Evolutionary conservation across 345 rosid species (phyloP), one percentile per base, ranked within the genome.

Genomic region (Eucalyptus regnans): DNA sequence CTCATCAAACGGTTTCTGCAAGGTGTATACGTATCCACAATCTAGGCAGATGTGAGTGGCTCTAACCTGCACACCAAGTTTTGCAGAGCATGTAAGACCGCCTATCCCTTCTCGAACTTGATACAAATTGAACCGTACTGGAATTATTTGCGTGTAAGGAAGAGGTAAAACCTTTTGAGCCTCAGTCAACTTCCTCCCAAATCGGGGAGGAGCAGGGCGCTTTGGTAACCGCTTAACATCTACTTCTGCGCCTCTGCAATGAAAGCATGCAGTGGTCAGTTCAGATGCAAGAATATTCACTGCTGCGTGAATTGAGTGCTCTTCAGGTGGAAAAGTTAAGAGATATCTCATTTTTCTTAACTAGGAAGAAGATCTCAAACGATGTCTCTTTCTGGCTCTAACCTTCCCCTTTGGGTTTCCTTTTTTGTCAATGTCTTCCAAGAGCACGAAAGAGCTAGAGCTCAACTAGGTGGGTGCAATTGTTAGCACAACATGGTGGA

Each of bases 171-270:
- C 98, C 99, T 96, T 97, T 80, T 97, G 99, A 92, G 96, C 92
- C 48, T 97, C 99, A 3, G 99, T 94, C 90, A 97, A 90, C 93
- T 97, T 97, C 91, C 97, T 95, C 86, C 99, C 99, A 58, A 97
- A 96, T 71, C 98, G 97, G 3, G 99, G 99, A 88, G 99, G 99
- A 89, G 98, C 97, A 5, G 99, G 99, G 88, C 99, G 96, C 93
- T 97, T 97, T 9, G 96, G 88, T 43, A 97, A 94, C 87, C 95
- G 91, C 92, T 95, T 97, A 71, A 97, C 99, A 91, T 97, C 99
- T 31, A 96, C 99, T 0, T 92, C 95, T 87, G 94, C 97, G 48
- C 99, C 99, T 92, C 99, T 96, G 92, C 92, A 92, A 20, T 71
- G 14, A 76, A 76, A 41, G 23, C 87, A 18, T 50, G 27, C 46